Base-by-base conservation (phyloP, 2,329 filamentous ascomycete species). In the Botryosphaeria agaves region DNA sequence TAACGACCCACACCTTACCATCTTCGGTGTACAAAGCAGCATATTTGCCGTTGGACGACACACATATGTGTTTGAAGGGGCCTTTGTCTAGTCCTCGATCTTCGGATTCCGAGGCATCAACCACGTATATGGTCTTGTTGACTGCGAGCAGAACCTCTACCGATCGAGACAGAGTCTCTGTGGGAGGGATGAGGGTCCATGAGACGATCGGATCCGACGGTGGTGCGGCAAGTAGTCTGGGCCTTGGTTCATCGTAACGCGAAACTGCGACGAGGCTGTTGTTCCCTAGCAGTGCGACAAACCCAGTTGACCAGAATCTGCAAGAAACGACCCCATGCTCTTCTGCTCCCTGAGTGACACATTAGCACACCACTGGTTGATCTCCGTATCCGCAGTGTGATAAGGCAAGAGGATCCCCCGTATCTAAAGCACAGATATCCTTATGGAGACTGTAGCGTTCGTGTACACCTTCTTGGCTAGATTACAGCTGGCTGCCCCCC, bases 81-180 rank as follows among this genome's bases (percentile, higher is more conserved):
- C 89, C 89, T 37, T 89, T 83, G 41, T 93, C 82, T 23, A 95
- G 69, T 40, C 84, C 75, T 24, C 84, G 75, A 49, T 98, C 89
- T 52, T 94, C 85, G 36, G 80, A 83, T 40, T 95, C 89, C 1
- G 76, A 77, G 1, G 82, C 75, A 52, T 98, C 89, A 3, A 92
- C 71, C 2, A 89, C 74, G 42, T 83, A 81, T 23, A 98, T 71
- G 0, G 87, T 94, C 47, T 78, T 68, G 2, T 70, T 74, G 21
- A 95, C 78, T 31, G 84, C 89, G 21, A 95, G 58, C 3, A 98
- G 63, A 3, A 89, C 85, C 53, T 98, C 89, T 2, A 98, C 87
- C 1, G 85, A 92, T 15, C 85, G 72, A 4, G 87, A 94, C 14
- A 94, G 69, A 0, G 87, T 92, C 47, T 87, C 78, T 12, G 76